Conservation (phyloP, 2,329 filamentous ascomycete species). For the Beauveria pseudobassiana region DNA sequence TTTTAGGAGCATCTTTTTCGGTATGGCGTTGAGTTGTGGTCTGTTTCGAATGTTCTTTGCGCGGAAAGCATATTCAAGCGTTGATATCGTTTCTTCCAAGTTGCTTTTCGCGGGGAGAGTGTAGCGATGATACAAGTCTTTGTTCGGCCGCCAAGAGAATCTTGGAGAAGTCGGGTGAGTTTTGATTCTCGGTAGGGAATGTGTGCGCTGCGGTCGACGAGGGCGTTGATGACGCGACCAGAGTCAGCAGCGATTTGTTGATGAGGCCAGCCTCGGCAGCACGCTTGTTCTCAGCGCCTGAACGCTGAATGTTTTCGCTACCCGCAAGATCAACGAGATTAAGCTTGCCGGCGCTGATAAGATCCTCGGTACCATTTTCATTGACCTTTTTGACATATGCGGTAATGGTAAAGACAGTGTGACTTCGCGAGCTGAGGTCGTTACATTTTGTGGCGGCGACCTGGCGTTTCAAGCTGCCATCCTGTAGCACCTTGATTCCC, state of each 20-base stretch:
- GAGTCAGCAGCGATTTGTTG: constrained; percentile 92
- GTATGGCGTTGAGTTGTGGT: constrained; percentile 84
- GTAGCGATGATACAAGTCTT: constrained; percentile 99
- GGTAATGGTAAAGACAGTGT: constrained; percentile 95
- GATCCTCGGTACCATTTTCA: constrained; percentile 82
- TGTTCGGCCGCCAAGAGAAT: constrained; percentile 88
- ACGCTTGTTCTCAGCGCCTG: constrained; percentile 95
- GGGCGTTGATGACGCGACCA: constrained; percentile 92
- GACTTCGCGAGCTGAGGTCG: constrained; percentile 91
- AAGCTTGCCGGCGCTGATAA: constrained; percentile 83
- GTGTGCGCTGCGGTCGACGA: constrained; percentile 82
- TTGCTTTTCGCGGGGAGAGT: constrained; percentile 88
- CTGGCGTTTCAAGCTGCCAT: constrained; percentile 87
- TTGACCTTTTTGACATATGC: constrained; percentile 77
- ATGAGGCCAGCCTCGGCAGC: constrained; percentile 93
- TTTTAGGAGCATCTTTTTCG: constrained; percentile 85
- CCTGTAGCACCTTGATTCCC: constrained; percentile 81
- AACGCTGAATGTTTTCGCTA: constrained; percentile 95
- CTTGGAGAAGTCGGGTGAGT: constrained; percentile 87
- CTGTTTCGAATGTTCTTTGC: constrained; percentile 99
- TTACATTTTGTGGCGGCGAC: constrained; percentile 99
- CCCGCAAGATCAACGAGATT: constrained; percentile 95
- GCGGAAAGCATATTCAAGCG: constrained; percentile 92
- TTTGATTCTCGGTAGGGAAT: constrained; percentile 94
- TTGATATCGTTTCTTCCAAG: constrained; percentile 95